Percentiles rank a stretch among this genome's conserved stretches.
phyloP scores from a whole-genome alignment of 2,329 filamentous ascomycete species.

The Phoma sp. region DNA sequence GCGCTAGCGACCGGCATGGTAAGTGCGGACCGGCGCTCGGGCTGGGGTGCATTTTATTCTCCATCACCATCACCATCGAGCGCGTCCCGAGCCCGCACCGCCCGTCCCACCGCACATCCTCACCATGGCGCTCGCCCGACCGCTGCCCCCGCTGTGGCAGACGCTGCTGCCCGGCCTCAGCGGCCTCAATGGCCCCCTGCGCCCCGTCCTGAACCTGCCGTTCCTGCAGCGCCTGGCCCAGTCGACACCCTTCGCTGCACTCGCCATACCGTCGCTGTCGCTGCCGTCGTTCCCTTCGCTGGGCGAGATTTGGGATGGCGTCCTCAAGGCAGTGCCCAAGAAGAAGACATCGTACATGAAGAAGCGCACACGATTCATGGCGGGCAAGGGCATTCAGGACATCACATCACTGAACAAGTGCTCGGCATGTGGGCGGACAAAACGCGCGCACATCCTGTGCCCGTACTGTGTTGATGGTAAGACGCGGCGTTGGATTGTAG shows the following conservation, averaged over 20 bases:
- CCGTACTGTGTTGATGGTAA: conserved; percentile 84
- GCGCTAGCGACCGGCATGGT: conserved; percentile 37
- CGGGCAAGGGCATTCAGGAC: conserved; percentile 93
- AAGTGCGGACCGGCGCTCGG: conserved; percentile 37
- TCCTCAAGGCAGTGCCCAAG: conserved; percentile 93
- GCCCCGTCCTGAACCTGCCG: conserved; percentile 50
- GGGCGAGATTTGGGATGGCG: conserved; percentile 90
- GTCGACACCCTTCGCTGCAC: conserved; percentile 66
- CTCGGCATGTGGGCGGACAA: conserved; percentile 84
- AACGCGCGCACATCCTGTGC: conserved; percentile 89
- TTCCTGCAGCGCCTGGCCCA: conserved; percentile 54
- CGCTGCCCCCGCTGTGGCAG: conserved; percentile 53
- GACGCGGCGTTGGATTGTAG: conserved; percentile 35
- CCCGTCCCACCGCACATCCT: conserved; percentile 9
- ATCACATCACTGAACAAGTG: conserved; percentile 87
- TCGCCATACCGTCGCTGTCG: conserved; percentile 60
- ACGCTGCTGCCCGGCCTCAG: conserved; percentile 63
- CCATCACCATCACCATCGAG: conserved; percentile 36
- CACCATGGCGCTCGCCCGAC: conserved; percentile 51
- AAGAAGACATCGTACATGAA: conserved; percentile 98
- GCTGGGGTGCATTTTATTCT: conserved; percentile 38
- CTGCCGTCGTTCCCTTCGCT: conserved; percentile 55
- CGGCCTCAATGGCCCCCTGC: conserved; percentile 51
- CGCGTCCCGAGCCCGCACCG: conserved; percentile 13
- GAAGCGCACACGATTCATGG: conserved; percentile 91